Evolutionary conservation across 495 filamentous ascomycete species (phyloP).

Genomic region (Parathielavia appendiculata): DNA sequence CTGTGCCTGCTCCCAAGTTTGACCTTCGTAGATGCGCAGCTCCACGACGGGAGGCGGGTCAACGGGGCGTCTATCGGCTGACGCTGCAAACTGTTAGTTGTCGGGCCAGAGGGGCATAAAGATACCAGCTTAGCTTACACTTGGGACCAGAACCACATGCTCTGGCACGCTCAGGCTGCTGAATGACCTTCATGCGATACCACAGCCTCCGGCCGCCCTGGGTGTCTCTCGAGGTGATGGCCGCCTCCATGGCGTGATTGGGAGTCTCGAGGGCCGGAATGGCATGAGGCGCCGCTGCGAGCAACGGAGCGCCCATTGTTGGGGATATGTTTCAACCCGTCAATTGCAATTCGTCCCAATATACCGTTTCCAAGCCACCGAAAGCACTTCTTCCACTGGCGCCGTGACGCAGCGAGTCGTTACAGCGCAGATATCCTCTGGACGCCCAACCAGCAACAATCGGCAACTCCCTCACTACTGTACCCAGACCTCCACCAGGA

Average conservation of each 20-base stretch:
- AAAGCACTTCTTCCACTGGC: conserved; percentile 1
- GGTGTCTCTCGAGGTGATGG: conserved; percentile 53
- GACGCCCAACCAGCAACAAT: conserved; percentile 6
- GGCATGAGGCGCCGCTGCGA: conserved; percentile 28
- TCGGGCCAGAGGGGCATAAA: background rate
- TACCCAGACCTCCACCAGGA: background rate
- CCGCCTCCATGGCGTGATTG: conserved; percentile 13
- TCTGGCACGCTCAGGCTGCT: conserved; percentile 92
- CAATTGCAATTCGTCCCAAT: background rate
- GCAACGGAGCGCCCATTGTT: conserved; percentile 30
- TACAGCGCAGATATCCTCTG: background rate
- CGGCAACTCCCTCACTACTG: background rate
- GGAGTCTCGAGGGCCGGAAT: conserved; percentile 24
- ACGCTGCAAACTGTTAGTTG: conserved; percentile 53
- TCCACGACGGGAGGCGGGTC: conserved; percentile 97
- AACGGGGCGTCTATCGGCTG: conserved; percentile 91
- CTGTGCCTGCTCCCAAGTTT: conserved; percentile 48
- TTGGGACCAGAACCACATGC: conserved; percentile 95
- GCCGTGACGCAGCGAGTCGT: conserved; percentile 3
- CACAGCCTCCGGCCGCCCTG: conserved; percentile 74
- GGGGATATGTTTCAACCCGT: background rate
- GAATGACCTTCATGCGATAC: conserved; percentile 81
- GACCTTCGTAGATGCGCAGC: conserved; percentile 77
- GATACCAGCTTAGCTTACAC: conserved; percentile 52
- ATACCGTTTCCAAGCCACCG: background rate